phyloP scores from a whole-genome alignment of 2,329 filamentous ascomycete genomes.

The Colletotrichum tabaci region DNA sequence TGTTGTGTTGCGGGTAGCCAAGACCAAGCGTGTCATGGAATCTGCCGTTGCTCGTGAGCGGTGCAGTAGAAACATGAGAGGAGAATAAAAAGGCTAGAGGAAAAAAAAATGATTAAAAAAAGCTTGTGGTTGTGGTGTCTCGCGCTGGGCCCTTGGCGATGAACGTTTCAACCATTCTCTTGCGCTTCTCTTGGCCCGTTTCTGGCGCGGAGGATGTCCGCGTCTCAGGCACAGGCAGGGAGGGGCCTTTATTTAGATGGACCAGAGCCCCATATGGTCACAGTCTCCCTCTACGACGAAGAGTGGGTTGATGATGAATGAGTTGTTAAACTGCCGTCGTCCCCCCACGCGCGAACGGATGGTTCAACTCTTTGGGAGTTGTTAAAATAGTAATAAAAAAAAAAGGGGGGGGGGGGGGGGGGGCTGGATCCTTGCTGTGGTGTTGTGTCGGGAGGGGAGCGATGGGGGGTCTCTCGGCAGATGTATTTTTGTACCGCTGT shows the following conservation, averaged over 20 bases:
- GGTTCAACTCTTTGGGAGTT: slow-evolving; percentile 19
- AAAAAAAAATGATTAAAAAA: neutral
- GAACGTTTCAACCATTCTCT: slow-evolving; percentile 37
- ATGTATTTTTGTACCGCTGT: slow-evolving; percentile 11
- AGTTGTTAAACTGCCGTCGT: neutral
- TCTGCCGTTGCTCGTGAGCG: neutral
- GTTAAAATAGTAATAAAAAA: slow-evolving; percentile 36
- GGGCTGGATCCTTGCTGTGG: slow-evolving; percentile 14
- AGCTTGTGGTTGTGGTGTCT: slow-evolving; percentile 18
- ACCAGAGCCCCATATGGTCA: neutral
- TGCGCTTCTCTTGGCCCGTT: slow-evolving; percentile 25
- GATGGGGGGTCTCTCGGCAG: neutral
- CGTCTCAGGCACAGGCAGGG: slow-evolving; percentile 12
- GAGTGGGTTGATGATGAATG: neutral
- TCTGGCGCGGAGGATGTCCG: slow-evolving; percentile 21
- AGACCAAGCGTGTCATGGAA: neutral
- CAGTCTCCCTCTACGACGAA: neutral
- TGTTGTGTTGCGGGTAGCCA: neutral
- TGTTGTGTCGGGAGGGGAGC: slow-evolving; percentile 6
- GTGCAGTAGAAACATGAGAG: neutral
- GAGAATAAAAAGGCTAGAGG: no score
- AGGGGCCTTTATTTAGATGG: slow-evolving; percentile 24
- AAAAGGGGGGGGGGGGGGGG: no score
- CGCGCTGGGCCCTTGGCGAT: slow-evolving; percentile 29
- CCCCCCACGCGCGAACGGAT: slow-evolving; percentile 1